Evolutionary conservation across 1,284 basidiomycete genomes (phyloP).

Genomic region (Malassezia furfur): DNA sequence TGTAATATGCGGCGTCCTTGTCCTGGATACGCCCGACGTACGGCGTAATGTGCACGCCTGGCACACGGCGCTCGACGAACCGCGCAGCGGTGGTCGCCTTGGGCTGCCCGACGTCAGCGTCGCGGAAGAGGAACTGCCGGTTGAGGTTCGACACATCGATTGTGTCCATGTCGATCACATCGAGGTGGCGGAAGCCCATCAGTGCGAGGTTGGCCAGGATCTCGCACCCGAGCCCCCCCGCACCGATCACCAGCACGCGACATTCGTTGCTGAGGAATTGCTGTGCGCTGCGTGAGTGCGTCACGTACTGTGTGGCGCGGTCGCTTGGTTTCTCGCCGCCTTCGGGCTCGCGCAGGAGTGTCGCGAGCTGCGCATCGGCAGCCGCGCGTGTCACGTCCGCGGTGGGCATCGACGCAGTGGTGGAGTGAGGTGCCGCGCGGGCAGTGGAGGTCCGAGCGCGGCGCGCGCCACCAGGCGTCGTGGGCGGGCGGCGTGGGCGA

Average conservation of each 20-base stretch:
- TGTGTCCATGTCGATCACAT: slow-evolving; percentile 99
- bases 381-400: background rate
- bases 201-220: slow-evolving; percentile 43
- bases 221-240: slow-evolving; percentile 45
- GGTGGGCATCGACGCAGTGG: background rate
- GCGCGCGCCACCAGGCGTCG: too few relatives aligned
- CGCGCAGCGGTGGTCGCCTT: slow-evolving; percentile 90
- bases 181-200: slow-evolving; percentile 90
- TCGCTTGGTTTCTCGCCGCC: background rate
- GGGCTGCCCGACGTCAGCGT: slow-evolving; percentile 80
- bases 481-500: too few relatives aligned
- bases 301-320: background rate
- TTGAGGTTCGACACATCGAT: slow-evolving; percentile 99
- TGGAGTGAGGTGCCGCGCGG: too few relatives aligned
- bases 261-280: slow-evolving; percentile 70
- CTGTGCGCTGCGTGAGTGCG: slow-evolving; percentile 57
- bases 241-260: slow-evolving; percentile 85
- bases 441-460: background rate
- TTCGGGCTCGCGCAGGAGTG: background rate
- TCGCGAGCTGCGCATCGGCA: background rate
- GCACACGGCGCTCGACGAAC: slow-evolving; percentile 72
- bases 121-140: slow-evolving; percentile 91
- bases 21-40: slow-evolving; percentile 93
- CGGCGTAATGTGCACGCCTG: slow-evolving; percentile 87
- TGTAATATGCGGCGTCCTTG: slow-evolving; percentile 88